Base-by-base conservation (phyloP, 495 filamentous ascomycete genomes). In the Evansstolkia leycettana region DNA sequence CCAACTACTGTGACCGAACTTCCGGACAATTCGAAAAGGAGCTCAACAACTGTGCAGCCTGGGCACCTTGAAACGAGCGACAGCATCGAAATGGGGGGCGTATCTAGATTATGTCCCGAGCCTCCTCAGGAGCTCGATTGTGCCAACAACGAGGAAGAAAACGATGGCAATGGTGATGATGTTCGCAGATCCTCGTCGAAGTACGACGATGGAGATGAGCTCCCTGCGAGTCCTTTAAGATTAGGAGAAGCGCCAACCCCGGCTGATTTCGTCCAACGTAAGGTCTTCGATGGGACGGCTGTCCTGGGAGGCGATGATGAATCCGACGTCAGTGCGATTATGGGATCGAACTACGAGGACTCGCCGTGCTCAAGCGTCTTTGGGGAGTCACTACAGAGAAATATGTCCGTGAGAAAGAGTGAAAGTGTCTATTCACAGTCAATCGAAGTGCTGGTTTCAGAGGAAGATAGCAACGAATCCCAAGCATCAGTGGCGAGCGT, bases 251-350 rank as follows among this genome's bases (percentile, higher is more conserved):
- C 24, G n/a, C 7, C 24, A 26, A n/a, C 7, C 7, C 24, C 24
- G 35, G 7, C 12, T 11, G 1, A 12, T 35, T 6, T 36, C 27
- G 7, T 19, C 35, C 27, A 45, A n/a, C n/a, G n/a, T n/a, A n/a
- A 47, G 28, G 34, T 45, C 12, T 47, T 53, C 15, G 39, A 44
- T 17, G 46, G 38, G 8, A 34, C 43, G n/a, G 18, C 41, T 13
- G 13, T 39, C 1, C 40, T 54, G 4, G 40, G 33, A 5, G 46
- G 52, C 6, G 60, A 52, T 14, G 43, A 43, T 31, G 48, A 46
- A 15, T 64, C 60, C n/a, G 60, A 60, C 26, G 43, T 54, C 20
- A 58, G 54, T 1, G 60, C 58, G 17, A 46, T 60, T 13, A 25
- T 59, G 15, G 60, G 58, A 12, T 62, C 60, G 0, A 58, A 64